A percentile compares a stretch with the other conserved stretches of the same genome.
These are phyloP conservation scores for Scedosporium boydii DNA, from an alignment of 2,329 filamentous ascomycete species.

Conservation along the genomic window DNA sequence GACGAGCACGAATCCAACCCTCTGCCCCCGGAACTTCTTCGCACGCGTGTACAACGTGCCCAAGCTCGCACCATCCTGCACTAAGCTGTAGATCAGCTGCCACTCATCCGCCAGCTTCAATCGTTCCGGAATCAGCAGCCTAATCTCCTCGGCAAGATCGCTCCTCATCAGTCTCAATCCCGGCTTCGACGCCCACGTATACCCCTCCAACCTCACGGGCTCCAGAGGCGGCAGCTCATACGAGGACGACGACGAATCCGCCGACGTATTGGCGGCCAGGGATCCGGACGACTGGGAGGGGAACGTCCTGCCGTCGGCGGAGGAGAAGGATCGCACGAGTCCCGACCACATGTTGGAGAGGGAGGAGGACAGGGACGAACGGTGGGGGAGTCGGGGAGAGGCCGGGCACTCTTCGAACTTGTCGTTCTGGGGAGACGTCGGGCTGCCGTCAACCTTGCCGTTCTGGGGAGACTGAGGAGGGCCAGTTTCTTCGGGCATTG, in stretches of 20 bases:
- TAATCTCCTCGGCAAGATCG: slow-evolving; percentile 82
- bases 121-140: slow-evolving; percentile 76
- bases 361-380: slow-evolving; percentile 8
- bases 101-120: slow-evolving; percentile 82
- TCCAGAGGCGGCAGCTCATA: slow-evolving; percentile 85
- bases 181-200: slow-evolving; percentile 46
- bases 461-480: background rate
- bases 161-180: slow-evolving; percentile 59
- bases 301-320: slow-evolving; percentile 27
- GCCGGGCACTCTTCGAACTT: background rate
- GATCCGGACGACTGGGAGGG: background rate
- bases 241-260: slow-evolving; percentile 56
- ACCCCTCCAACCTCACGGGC: slow-evolving; percentile 62
- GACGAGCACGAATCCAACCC: slow-evolving; percentile 84
- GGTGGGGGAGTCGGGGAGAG: background rate
- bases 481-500: background rate
- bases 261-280: slow-evolving; percentile 25
- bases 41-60: slow-evolving; percentile 78
- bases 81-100: slow-evolving; percentile 79
- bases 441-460: background rate
- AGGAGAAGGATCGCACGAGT: slow-evolving; percentile 58
- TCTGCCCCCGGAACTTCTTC: slow-evolving; percentile 53
- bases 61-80: slow-evolving; percentile 83
- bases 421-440: background rate
- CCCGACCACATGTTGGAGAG: slow-evolving; percentile 42